Base-by-base conservation (phyloP, 192 early-diverging fungal species). In the Linnemannia exigua region DNA sequence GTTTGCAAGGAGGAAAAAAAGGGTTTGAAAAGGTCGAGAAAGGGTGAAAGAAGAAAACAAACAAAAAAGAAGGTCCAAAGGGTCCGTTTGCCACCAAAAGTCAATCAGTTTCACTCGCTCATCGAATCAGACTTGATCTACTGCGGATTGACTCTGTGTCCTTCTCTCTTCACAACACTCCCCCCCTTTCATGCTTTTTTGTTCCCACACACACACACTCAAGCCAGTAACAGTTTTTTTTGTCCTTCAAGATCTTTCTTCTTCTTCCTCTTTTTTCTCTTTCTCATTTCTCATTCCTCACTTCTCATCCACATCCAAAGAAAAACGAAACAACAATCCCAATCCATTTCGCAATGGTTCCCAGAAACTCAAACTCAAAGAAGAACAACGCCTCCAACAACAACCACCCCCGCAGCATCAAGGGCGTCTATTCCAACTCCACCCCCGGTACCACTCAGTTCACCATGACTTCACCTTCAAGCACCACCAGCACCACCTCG, bases 21-120 rank as follows among this genome's bases (percentile, higher is more conserved):
- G n/a, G n/a, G n/a, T n/a, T n/a, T n/a, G n/a, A n/a, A n/a, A n/a
- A n/a, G 5, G 41, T 44, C 41, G 9, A 44, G 9, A 44, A 44
- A 44, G 41, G 41, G 41, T 44, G 41, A 44, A 44, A 58, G n/a
- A 58, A 58, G 22, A 25, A 11, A n/a, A n/a, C n/a, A n/a, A 52
- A 52, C 50, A 52, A 52, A 58, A 58, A 58, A 58, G 22, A 25
- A 11, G 58, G 58, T 63, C 28, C 58, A 63, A 63, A 63, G 58
- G 58, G 41, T 63, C 54, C 58, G 19, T 19, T 51, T 51, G 50
- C 50, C 50, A 51, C 50, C 50, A 51, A 51, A 19, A 19, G 14
- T 51, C 50, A 51, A 51, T 51, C 41, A 6, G 41, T 44, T 9
- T 51, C 16, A 52, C 1, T 52, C 19, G 0, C 20, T 17, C 2